These are phyloP conservation scores for Crithidia bombi DNA, from an alignment of 208 protist species.

Conservation along the genomic window DNA sequence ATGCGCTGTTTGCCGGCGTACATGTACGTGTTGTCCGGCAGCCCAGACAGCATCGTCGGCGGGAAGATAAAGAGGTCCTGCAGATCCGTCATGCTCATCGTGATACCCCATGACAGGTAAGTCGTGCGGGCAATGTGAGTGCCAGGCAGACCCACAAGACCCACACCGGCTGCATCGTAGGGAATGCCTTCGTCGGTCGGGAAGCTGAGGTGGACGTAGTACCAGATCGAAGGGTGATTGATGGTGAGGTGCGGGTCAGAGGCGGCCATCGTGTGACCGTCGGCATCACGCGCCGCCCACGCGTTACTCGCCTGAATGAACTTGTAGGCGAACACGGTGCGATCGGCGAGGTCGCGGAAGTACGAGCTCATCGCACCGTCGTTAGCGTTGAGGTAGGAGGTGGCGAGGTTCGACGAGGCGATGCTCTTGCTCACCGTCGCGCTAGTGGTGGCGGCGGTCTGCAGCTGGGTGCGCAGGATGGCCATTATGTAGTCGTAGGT, in stretches of 20 bases:
- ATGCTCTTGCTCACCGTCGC: slow-evolving; percentile 15
- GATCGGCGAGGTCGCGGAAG: slow-evolving; percentile 17
- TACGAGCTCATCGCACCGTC: slow-evolving; percentile 8
- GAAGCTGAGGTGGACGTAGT: slow-evolving; percentile 61
- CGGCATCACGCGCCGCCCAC: slow-evolving; percentile 47
- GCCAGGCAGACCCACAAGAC: slow-evolving; percentile 51
- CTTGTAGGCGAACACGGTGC: slow-evolving; percentile 42
- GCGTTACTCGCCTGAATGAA: slow-evolving; percentile 62
- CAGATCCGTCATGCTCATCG: slow-evolving; percentile 69
- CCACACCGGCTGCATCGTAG: slow-evolving; percentile 54
- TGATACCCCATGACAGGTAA: slow-evolving; percentile 70
- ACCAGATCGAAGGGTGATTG: slow-evolving; percentile 67
- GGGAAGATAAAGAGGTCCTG: slow-evolving; percentile 67
- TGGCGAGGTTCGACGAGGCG: not conserved
- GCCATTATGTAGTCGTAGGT: slow-evolving; percentile 44
- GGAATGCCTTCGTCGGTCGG: slow-evolving; percentile 28
- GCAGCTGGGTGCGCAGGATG: slow-evolving; percentile 25
- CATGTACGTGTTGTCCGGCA: slow-evolving; percentile 45
- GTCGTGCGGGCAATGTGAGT: slow-evolving; percentile 62
- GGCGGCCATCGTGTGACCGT: slow-evolving; percentile 43
- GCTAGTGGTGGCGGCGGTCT: not conserved
- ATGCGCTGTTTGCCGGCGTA: slow-evolving; percentile 37
- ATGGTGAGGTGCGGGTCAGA: slow-evolving; percentile 66
- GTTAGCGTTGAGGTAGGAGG: slow-evolving; percentile 12
- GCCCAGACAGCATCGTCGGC: slow-evolving; percentile 20